A percentile compares a stretch with the other conserved stretches of the same genome.
Conservation (phyloP, 768 basidiomycete genomes). For the Thelephora aurantiotincta region DNA sequence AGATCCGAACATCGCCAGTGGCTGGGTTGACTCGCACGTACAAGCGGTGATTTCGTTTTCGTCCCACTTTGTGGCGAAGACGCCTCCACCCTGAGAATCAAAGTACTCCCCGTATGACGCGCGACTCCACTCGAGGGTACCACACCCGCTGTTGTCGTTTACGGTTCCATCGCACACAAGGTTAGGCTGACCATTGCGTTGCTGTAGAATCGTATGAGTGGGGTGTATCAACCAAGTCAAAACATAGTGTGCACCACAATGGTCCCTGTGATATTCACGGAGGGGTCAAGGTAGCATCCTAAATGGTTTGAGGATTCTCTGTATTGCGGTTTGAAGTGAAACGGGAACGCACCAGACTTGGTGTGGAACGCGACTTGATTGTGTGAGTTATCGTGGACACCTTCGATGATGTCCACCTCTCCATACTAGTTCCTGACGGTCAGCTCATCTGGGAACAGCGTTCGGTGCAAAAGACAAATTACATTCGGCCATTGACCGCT, state of each 20-base stretch:
- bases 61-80: slow-evolving; percentile 88
- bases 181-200: slow-evolving; percentile 35
- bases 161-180: slow-evolving; percentile 34
- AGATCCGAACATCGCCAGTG: neutral
- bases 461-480: slow-evolving; percentile 12
- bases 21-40: slow-evolving; percentile 22
- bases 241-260: slow-evolving; percentile 29
- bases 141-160: slow-evolving; percentile 59
- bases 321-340: neutral
- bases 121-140: slow-evolving; percentile 63
- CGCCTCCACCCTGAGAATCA: slow-evolving; percentile 67
- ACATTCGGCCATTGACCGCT: slow-evolving; percentile 50
- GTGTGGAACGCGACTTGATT: slow-evolving; percentile 50
- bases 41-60: slow-evolving; percentile 61
- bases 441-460: neutral
- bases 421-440: slow-evolving; percentile 33
- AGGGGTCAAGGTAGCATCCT: slow-evolving; percentile 47
- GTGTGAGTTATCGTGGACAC: slow-evolving; percentile 73
- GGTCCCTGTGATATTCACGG: slow-evolving; percentile 45
- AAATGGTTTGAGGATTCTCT: slow-evolving; percentile 3
- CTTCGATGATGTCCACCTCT: slow-evolving; percentile 77
- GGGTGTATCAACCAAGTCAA: neutral
- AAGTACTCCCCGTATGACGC: slow-evolving; percentile 78
- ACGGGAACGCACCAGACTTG: no score
- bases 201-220: slow-evolving; percentile 15